phyloP scores from a whole-genome alignment of 2,329 filamentous ascomycete genomes.

The Sporothrix variecibatus region DNA sequence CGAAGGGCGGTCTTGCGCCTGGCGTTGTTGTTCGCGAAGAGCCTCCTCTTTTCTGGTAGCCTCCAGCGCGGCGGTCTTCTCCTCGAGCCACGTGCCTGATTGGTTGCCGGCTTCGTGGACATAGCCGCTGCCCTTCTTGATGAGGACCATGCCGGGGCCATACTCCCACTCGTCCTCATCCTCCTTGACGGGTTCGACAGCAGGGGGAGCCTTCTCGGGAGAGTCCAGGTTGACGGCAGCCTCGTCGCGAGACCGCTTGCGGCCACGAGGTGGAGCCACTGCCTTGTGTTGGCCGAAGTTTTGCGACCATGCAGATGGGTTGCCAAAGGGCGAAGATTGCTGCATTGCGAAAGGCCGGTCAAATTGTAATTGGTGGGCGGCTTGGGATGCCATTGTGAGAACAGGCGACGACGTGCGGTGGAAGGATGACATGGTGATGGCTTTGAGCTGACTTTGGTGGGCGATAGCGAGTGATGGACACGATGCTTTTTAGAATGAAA shows the following conservation, averaged over 20 bases:
- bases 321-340: conserved; percentile 42
- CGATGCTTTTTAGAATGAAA: not conserved
- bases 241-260: conserved; percentile 77
- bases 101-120: conserved; percentile 65
- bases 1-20: conserved; percentile 54
- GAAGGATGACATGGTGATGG: conserved; percentile 47
- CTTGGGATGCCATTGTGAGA: conserved; percentile 49
- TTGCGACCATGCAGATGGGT: conserved; percentile 40
- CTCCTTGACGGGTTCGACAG: conserved; percentile 49
- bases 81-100: conserved; percentile 72
- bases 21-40: conserved; percentile 46
- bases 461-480: not conserved
- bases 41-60: conserved; percentile 45
- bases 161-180: conserved; percentile 67
- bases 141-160: conserved; percentile 71
- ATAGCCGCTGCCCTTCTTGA: conserved; percentile 63
- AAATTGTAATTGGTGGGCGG: conserved; percentile 46
- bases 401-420: conserved; percentile 49
- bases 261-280: conserved; percentile 51
- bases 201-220: conserved; percentile 51
- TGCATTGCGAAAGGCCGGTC: conserved; percentile 45
- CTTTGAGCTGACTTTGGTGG: not conserved
- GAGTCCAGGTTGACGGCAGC: conserved; percentile 67
- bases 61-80: conserved; percentile 58
- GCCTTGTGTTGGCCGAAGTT: conserved; percentile 33